phyloP scores from a whole-genome alignment of 148 eudicot species.

The Rhododendron vialii region DNA sequence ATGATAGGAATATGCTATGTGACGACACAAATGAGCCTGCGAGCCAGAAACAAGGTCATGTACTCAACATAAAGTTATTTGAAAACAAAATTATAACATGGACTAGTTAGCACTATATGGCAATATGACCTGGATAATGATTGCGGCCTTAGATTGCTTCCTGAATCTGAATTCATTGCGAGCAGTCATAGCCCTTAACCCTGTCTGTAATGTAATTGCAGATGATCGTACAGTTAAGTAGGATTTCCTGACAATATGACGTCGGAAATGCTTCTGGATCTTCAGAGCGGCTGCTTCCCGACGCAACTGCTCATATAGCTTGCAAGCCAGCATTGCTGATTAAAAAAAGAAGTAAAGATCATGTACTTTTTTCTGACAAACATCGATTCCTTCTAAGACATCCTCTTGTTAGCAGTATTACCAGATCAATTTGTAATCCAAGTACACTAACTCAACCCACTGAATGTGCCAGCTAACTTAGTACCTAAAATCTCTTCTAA shows the following conservation, averaged over 20 bases:
- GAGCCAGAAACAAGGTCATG: conserved; percentile 24
- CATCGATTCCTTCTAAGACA: neutral
- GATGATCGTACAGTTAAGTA: conserved; percentile 43
- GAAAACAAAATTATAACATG: conserved; percentile 3
- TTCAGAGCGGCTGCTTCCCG: conserved; percentile 80
- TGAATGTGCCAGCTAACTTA: neutral
- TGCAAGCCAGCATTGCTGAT: conserved; percentile 70
- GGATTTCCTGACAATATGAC: conserved; percentile 49
- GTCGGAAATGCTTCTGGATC: conserved; percentile 81
- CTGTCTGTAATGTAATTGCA: conserved; percentile 72
- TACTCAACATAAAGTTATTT: neutral
- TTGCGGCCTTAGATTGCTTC: conserved; percentile 82
- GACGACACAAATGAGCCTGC: conserved; percentile 75
- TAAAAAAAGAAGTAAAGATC: neutral
- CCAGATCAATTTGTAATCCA: neutral
- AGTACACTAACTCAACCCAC: neutral
- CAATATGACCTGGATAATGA: conserved; percentile 64
- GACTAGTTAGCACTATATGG: neutral
- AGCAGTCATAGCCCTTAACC: conserved; percentile 90
- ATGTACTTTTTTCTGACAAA: neutral
- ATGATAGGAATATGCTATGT: conserved; percentile 63
- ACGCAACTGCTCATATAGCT: conserved; percentile 67
- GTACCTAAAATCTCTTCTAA: neutral
- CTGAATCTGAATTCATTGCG: conserved; percentile 75
- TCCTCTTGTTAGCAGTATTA: neutral